A percentile compares a stretch with the other conserved stretches of the same genome.
phyloP scores from a whole-genome alignment of 2,329 filamentous ascomycete genomes.

The Monosporascus sp. region DNA sequence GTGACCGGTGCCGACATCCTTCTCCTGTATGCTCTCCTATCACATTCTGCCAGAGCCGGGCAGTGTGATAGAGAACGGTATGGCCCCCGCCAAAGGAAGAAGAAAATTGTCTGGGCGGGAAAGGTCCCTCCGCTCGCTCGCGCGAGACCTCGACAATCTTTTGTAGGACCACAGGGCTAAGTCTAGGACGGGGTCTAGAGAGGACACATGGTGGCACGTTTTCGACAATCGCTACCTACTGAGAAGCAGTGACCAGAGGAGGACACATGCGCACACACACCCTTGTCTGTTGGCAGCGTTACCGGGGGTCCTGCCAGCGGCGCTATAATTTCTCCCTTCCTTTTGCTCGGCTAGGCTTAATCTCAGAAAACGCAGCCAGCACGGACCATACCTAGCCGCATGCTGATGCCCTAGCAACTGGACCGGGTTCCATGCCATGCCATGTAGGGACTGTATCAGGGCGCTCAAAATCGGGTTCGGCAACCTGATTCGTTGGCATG shows the following conservation, averaged over 20 bases:
- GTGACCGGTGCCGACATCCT: no score
- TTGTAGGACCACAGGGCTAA: not conserved
- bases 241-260: not conserved
- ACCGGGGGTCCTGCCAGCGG: constrained; percentile 22
- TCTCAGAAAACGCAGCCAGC: constrained; percentile 18
- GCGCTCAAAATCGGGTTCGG: not conserved
- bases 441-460: not conserved
- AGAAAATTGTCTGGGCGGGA: no score
- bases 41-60: no score
- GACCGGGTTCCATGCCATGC: not conserved
- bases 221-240: not conserved
- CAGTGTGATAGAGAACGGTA: no score
- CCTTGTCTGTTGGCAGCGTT: constrained; percentile 5
- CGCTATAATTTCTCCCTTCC: constrained; percentile 24
- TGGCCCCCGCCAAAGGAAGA: no score
- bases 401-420: constrained; percentile 17
- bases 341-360: constrained; percentile 10
- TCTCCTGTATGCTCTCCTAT: no score
- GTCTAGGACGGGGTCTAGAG: not conserved
- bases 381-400: constrained; percentile 20
- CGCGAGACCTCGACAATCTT: not conserved
- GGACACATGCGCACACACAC: not conserved
- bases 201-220: not conserved
- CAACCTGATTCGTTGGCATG: not conserved
- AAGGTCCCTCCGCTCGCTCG: not conserved